A percentile compares a stretch with the other conserved stretches of the same genome.
Evolutionary conservation across 345 rosid species (phyloP).

Genomic region (Dipteronia sinensis): DNA sequence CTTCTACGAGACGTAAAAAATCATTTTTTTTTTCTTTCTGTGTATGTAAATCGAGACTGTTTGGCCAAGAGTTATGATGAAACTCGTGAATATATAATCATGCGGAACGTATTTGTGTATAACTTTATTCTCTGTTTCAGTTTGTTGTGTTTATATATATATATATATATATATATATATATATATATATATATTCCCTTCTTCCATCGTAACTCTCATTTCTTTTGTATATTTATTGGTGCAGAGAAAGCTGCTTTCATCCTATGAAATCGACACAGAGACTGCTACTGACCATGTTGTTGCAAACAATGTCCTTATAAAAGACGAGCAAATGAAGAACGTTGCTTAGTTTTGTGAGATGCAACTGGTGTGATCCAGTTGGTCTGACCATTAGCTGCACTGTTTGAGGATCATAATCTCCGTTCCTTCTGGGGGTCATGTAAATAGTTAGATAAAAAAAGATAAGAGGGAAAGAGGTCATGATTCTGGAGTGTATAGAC

Average conservation of each 20-base stretch:
- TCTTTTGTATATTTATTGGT: neutral
- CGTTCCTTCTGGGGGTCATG: slow-evolving; percentile 10
- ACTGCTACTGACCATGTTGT: slow-evolving; percentile 24
- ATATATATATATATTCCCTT: neutral
- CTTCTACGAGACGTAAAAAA: neutral
- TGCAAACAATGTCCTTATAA: slow-evolving; percentile 27
- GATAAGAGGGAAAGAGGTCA: neutral
- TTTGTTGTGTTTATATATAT: neutral
- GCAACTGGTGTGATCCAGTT: neutral
- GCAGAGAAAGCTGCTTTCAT: slow-evolving; percentile 86
- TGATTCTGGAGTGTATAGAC: slow-evolving; percentile 12
- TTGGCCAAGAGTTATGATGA: neutral
- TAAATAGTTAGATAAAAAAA: slow-evolving; percentile 16
- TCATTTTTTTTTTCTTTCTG: too few species aligned
- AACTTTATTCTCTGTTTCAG: neutral
- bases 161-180: neutral
- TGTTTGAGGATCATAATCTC: slow-evolving; percentile 9
- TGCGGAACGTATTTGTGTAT: neutral
- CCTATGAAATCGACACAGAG: slow-evolving; percentile 57
- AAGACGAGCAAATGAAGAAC: slow-evolving; percentile 33
- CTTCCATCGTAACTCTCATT: neutral
- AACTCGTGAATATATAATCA: neutral
- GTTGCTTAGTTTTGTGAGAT: slow-evolving; percentile 33
- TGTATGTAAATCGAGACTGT: neutral
- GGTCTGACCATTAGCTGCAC: slow-evolving; percentile 3